These are phyloP conservation scores for Sporothrix euskadiensis DNA, from an alignment of 2,329 filamentous ascomycete genomes.

Conservation along the genomic window DNA sequence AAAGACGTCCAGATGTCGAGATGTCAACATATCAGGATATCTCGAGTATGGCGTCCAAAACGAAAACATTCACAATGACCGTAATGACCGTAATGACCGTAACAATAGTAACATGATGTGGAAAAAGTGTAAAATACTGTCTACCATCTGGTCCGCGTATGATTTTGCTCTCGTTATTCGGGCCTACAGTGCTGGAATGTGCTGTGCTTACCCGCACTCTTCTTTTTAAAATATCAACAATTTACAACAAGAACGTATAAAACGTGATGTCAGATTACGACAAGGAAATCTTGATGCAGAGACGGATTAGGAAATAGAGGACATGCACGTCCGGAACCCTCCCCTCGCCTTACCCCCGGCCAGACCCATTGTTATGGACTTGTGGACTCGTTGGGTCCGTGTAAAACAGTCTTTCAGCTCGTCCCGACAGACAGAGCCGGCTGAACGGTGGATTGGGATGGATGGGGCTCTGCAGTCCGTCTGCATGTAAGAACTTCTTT, in stretches of 20 bases:
- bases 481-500: constrained; percentile 9
- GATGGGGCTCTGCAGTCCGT: constrained; percentile 22
- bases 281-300: neutral
- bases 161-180: too few relatives aligned
- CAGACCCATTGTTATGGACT: constrained; percentile 7
- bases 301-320: constrained; percentile 3
- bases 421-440: constrained; percentile 25
- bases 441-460: constrained; percentile 24
- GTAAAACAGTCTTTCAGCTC: constrained; percentile 27
- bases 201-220: too few relatives aligned
- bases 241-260: neutral
- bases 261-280: neutral
- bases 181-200: neutral
- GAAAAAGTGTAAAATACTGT: too few relatives aligned
- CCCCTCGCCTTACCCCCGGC: neutral
- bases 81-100: neutral
- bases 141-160: too few relatives aligned
- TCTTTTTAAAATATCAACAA: neutral
- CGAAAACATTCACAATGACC: too few relatives aligned
- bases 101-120: too few relatives aligned
- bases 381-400: constrained; percentile 7
- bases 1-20: too few relatives aligned
- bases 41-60: too few relatives aligned
- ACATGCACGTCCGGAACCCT: neutral
- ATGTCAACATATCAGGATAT: too few relatives aligned